These are phyloP conservation scores for Coprinopsis strossmayeri DNA, from an alignment of 768 basidiomycete species.

Conservation along the genomic window DNA sequence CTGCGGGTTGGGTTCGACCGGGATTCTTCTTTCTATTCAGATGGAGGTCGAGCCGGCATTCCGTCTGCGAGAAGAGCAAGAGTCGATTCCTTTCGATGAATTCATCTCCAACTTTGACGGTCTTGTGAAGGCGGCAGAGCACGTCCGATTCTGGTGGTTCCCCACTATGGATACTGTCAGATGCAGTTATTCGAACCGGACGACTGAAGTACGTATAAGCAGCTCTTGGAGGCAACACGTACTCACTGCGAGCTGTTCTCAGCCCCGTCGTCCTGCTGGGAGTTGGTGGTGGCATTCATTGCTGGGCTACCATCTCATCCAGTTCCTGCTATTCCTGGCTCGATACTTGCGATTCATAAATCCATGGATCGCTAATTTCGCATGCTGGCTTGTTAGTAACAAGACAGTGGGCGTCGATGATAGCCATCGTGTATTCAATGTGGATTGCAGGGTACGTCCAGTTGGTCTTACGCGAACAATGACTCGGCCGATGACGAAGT, in stretches of 20 bases:
- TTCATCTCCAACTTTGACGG: conserved; percentile 50
- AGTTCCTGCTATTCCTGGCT: conserved; percentile 76
- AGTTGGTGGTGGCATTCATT: conserved; percentile 69
- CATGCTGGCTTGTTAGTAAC: conserved; percentile 59
- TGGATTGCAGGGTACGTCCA: conserved; percentile 79
- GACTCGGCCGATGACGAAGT: too few relatives aligned
- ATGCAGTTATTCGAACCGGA: conserved; percentile 69
- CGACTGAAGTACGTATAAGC: conserved; percentile 51
- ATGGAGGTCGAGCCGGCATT: conserved; percentile 80
- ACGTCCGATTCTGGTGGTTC: conserved; percentile 96
- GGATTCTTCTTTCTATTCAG: conserved; percentile 74
- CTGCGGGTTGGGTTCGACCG: conserved; percentile 88
- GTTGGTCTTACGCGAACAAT: too few relatives aligned
- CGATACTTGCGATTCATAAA: conserved; percentile 61
- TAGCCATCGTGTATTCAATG: conserved; percentile 81
- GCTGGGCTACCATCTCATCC: conserved; percentile 75
- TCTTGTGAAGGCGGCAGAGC: conserved; percentile 63
- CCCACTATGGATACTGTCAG: conserved; percentile 70
- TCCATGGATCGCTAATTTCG: conserved; percentile 53
- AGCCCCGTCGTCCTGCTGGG: conserved; percentile 47
- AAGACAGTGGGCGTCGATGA: conserved; percentile 63
- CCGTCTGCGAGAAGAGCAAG: conserved; percentile 67
- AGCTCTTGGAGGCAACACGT: conserved; percentile 1
- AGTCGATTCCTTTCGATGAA: conserved; percentile 55
- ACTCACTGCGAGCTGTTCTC: conserved; percentile 5